Evolutionary conservation across 768 basidiomycete genomes (phyloP), one percentile per base, ranked within the genome.

Genomic region (Hericium rajendrae): DNA sequence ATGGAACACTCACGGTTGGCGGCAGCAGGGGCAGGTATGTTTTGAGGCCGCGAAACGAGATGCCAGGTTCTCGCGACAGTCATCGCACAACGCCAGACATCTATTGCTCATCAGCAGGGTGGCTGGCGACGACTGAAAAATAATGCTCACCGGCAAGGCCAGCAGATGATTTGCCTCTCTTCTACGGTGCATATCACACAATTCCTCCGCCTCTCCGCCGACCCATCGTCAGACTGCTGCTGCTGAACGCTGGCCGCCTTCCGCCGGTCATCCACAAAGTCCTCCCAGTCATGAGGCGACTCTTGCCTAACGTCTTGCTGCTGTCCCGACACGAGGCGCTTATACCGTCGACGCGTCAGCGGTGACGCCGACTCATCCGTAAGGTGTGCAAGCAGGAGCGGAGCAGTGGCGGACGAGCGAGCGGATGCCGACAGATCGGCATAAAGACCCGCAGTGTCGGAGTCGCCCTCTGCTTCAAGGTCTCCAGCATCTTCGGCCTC

Each of bases 181-280:
- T 84, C 84, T n/a, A 72, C 72, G 26, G 82, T 86, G 62, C 88
- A 91, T 51, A 91, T 77, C 5, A 91, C 87, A 64, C 88, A 91
- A 26, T 70, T 65, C 26, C 72, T 63, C 57, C 73, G 48, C 53
- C 61, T 61, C 43, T 73, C 62, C 57, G 62, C 61, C 48, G 57
- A 51, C 48, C 57, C 32, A 5, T 55, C 62, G 58, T 63, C 62
- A 46, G 58, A 51, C 48, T 58, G 28, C 6, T 53, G 28, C 38
- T 18, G 22, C 51, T n/a, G 26, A 38, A 24, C n/a, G 54, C 55
- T 41, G 58, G 51, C 58, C 60, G 61, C 55, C 55, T 60, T 51
- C 66, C 69, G 54, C 62, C 67, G 62, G 62, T 68, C 70, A 16
- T 59, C 59, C 18, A 72, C 61, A 51, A 73, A 72, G 1, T 64